Evolutionary conservation across 1,284 basidiomycete genomes (phyloP).

Genomic region (Entoloma clypeatum): DNA sequence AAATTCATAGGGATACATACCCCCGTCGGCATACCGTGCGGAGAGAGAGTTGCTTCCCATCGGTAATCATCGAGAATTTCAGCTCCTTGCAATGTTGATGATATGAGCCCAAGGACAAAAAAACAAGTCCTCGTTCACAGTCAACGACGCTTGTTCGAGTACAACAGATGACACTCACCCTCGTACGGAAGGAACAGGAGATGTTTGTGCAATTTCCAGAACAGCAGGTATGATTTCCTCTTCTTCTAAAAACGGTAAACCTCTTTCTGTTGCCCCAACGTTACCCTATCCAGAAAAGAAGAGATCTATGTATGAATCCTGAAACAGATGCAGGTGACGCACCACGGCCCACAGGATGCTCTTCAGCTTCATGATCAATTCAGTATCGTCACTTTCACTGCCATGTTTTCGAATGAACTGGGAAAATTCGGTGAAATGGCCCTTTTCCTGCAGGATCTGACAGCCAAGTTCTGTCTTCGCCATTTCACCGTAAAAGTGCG

Average conservation of each 20-base stretch:
- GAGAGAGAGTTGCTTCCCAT: constrained; percentile 89
- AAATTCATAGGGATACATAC: constrained; percentile 86
- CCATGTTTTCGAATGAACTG: constrained; percentile 88
- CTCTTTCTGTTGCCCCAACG: constrained; percentile 86
- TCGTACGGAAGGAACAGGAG: constrained; percentile 85
- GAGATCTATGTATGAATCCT: not conserved
- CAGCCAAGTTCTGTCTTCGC: constrained; percentile 95
- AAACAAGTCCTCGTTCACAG: constrained; percentile 77
- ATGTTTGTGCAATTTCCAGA: constrained; percentile 88
- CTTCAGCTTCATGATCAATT: constrained; percentile 86
- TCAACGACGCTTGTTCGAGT: not conserved
- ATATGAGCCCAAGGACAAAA: constrained; percentile 88
- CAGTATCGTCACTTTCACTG: constrained; percentile 78
- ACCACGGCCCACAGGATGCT: constrained; percentile 97
- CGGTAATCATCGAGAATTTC: constrained; percentile 79
- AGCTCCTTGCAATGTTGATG: constrained; percentile 48
- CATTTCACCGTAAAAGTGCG: constrained; percentile 98
- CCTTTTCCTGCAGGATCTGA: constrained; percentile 83
- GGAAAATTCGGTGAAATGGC: constrained; percentile 89
- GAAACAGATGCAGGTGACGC: constrained; percentile 29
- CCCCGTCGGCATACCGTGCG: constrained; percentile 86
- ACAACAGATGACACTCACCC: constrained; percentile 58
- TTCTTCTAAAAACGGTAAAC: constrained; percentile 92
- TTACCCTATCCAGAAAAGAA: constrained; percentile 64
- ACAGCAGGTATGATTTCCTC: constrained; percentile 90